Conservation (phyloP, 257 asterid species). For the Gynochthodes officinalis region DNA sequence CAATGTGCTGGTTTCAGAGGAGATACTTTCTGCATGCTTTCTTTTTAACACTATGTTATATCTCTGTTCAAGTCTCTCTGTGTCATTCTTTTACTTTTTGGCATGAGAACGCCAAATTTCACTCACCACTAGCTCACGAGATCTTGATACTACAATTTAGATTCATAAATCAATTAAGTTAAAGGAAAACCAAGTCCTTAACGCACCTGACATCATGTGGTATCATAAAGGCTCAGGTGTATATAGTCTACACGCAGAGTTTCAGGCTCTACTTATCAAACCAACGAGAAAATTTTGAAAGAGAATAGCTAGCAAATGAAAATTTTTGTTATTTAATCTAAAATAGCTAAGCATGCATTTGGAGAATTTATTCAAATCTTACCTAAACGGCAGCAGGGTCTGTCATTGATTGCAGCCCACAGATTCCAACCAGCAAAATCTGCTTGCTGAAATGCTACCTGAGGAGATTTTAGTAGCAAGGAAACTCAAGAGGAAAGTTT, state of each 20-base stretch:
- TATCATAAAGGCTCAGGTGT: neutral
- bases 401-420: constrained; percentile 94
- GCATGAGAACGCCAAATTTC: neutral
- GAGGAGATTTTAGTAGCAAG: constrained; percentile 24
- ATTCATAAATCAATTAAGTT: neutral
- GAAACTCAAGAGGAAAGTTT: constrained; percentile 12
- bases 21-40: neutral
- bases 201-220: neutral
- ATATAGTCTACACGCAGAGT: neutral
- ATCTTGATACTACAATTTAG: neutral
- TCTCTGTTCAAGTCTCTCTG: neutral
- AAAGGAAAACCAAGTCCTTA: neutral
- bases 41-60: neutral
- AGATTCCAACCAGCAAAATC: constrained; percentile 98
- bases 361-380: constrained; percentile 16
- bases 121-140: constrained; percentile 1
- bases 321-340: neutral
- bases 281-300: neutral
- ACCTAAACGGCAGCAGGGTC: constrained; percentile 96
- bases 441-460: constrained; percentile 99
- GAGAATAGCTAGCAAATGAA: neutral
- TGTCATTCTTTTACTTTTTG: neutral
- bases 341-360: constrained; percentile 1
- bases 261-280: neutral
- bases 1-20: neutral